Evolutionary conservation across 805 yeast species (phyloP).

Genomic region (Candida schatavii): DNA sequence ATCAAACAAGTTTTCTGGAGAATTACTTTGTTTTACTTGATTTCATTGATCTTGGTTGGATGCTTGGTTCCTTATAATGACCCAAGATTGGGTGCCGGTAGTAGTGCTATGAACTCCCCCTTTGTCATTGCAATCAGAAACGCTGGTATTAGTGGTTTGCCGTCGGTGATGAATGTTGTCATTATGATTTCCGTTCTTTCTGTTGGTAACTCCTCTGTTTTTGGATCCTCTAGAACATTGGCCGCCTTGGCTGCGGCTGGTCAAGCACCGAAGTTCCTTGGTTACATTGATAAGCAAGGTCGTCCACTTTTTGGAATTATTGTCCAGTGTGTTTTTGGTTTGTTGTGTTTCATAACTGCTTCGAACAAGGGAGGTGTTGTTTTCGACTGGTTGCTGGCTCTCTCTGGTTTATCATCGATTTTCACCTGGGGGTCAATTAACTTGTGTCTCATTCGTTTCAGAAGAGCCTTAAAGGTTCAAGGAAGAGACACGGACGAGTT

Average conservation of each 20-base stretch:
- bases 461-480: constrained; percentile 61
- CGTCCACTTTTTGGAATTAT: constrained; percentile 47
- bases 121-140: constrained; percentile 30
- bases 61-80: constrained; percentile 51
- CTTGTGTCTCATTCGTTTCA: constrained; percentile 42
- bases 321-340: constrained; percentile 38
- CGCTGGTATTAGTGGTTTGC: constrained; percentile 36
- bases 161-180: constrained; percentile 40
- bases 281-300: constrained; percentile 49
- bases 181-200: constrained; percentile 39
- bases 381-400: constrained; percentile 48
- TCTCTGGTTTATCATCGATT: constrained; percentile 47
- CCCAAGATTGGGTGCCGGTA: constrained; percentile 17
- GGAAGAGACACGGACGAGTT: constrained; percentile 68
- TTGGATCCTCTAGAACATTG: constrained; percentile 41
- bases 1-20: constrained; percentile 44
- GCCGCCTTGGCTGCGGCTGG: constrained; percentile 46
- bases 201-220: constrained; percentile 42
- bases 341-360: constrained; percentile 38
- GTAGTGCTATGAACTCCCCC: constrained; percentile 26
- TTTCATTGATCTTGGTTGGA: constrained; percentile 47
- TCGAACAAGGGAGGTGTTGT: constrained; percentile 28
- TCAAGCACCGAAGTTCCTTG: constrained; percentile 42
- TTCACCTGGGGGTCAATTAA: constrained; percentile 52
- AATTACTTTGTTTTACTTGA: constrained; percentile 39